phyloP scores from a whole-genome alignment of 2,329 filamentous ascomycete genomes.

The Colletotrichum plurivorum region DNA sequence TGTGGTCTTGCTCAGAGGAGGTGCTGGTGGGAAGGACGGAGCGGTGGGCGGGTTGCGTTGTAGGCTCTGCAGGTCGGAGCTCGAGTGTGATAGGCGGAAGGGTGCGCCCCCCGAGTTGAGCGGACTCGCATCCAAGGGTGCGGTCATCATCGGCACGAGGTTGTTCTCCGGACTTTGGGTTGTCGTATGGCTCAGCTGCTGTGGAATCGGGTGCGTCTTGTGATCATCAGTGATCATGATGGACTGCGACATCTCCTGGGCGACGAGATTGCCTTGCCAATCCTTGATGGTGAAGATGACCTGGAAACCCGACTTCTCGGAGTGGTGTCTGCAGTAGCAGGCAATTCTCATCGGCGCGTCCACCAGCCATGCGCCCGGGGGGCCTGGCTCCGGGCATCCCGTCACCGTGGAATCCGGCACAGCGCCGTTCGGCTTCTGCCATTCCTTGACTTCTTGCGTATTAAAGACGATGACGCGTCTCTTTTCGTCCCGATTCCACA shows the following conservation, averaged over 20 bases:
- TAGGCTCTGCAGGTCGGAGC: conserved; percentile 73
- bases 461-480: conserved; percentile 93
- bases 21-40: conserved; percentile 47
- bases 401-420: conserved; percentile 56
- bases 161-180: conserved; percentile 38
- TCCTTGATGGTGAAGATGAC: conserved; percentile 98
- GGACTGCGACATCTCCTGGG: conserved; percentile 86
- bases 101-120: conserved; percentile 55
- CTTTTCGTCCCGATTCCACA: conserved; percentile 85
- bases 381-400: conserved; percentile 60
- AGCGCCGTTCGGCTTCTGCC: conserved; percentile 68
- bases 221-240: conserved; percentile 99
- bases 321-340: conserved; percentile 96
- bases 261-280: conserved; percentile 79
- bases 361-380: conserved; percentile 77
- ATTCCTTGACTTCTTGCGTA: conserved; percentile 88
- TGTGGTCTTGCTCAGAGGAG: conserved; percentile 47
- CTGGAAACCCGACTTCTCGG: conserved; percentile 91
- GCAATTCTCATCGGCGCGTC: conserved; percentile 95
- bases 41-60: conserved; percentile 61
- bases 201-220: conserved; percentile 79
- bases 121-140: conserved; percentile 47
- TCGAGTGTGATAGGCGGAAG: conserved; percentile 72
- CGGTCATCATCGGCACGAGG: conserved; percentile 35
- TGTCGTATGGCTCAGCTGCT: conserved; percentile 42